phyloP scores from a whole-genome alignment of 345 rosid species.

The Adansonia digitata region DNA sequence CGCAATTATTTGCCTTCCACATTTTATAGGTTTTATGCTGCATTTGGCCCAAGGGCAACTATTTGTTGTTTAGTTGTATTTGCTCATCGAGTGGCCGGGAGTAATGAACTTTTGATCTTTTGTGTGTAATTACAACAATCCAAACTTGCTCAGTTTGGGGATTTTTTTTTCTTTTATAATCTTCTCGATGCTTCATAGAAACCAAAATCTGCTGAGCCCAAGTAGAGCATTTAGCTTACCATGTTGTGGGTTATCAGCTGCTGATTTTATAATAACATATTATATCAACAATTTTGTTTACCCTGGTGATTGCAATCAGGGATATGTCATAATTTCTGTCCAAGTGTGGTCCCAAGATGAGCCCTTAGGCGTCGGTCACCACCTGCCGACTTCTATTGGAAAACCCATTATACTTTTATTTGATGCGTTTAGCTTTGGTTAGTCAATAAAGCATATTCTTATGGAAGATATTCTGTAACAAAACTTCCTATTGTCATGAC shows the following conservation, averaged over 20 bases:
- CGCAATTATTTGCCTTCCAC: not conserved
- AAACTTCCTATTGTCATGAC: not conserved
- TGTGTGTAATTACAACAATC: not conserved
- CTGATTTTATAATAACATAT: not conserved
- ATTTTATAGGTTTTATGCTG: not conserved
- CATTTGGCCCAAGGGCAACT: not conserved
- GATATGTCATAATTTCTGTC: not conserved
- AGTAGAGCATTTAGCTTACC: not conserved
- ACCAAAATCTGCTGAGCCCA: not conserved
- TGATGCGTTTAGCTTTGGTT: not conserved
- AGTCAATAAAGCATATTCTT: not conserved
- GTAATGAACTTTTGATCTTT: not conserved
- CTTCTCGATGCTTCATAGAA: not conserved
- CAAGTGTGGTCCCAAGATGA: not conserved
- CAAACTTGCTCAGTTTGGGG: not conserved
- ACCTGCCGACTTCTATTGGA: not conserved
- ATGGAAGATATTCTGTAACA: not conserved
- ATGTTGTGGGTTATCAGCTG: not conserved
- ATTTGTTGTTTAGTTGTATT: not conserved
- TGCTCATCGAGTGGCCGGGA: not conserved
- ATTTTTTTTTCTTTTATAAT: not conserved
- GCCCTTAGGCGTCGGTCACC: not conserved
- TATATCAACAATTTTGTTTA: not conserved
- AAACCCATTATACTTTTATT: not conserved
- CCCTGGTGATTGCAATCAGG: not conserved